Evolutionary conservation across 768 basidiomycete species (phyloP), one percentile per base, ranked within the genome.

Genomic region (Tylopilus subfusipes): DNA sequence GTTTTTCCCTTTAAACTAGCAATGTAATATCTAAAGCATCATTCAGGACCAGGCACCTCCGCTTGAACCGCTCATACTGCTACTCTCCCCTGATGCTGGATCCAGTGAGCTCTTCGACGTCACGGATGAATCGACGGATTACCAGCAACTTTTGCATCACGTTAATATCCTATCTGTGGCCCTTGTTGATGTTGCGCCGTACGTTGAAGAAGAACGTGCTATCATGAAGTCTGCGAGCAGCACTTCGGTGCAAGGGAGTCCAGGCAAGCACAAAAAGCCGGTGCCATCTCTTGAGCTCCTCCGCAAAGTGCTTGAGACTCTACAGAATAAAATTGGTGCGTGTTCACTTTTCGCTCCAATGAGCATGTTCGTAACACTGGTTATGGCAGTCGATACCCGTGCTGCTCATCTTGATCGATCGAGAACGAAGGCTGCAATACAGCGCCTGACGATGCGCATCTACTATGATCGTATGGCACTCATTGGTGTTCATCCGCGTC

Each of bases 401-500:
- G 88, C 86, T 25, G 82, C 84, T 2, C 82, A 88, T 67, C 75
- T 92, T 31, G 88, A 90, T 57, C 83, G 90, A 44, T 88, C 89
- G 3, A 78, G 85, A 52, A 78, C 82, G 5, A 92, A 91, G 60
- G 85, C 82, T 3, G 78, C 79, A 1, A 68, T 90, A 46, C 86
- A 90, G 63, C 80, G 79, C 42, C 68, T 89, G 14, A 74, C 80
- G 10, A 78, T 86, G 73, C 80, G 84, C 22, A 69, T 90, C 13
- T 68, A 80, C 62, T 89, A 86, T 62, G 84, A 88, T 60, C 82
- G 80, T 9, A 57, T 62, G 48, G 72, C 72, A 10, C 63, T 69
- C 29, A 55, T 66, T 16, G 69, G 67, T 39, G n/a, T 24, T 48
- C 58, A 58, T 43, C 50, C 30, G 8, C 56, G 63, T 48, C 60